phyloP scores from a whole-genome alignment of 768 basidiomycete species.

The Filobasidium floriforme region DNA sequence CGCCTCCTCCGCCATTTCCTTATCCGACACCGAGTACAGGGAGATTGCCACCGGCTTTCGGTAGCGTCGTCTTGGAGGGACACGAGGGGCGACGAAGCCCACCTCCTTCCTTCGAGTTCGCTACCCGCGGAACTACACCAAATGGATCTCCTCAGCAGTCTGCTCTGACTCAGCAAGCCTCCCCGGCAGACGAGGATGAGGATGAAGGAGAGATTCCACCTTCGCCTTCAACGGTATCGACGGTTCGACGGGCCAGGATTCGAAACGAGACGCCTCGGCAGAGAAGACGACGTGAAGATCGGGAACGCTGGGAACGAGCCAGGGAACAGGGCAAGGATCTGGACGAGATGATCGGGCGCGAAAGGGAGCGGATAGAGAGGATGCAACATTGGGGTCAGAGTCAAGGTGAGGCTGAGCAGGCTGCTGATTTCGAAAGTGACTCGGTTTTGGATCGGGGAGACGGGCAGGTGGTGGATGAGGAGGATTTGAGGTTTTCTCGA shows the following conservation, averaged over 20 bases:
- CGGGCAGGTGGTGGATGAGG: background rate
- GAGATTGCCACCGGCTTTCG: background rate
- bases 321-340: background rate
- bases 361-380: slow-evolving; percentile 4
- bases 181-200: slow-evolving; percentile 6
- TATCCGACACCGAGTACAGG: background rate
- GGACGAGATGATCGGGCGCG: slow-evolving; percentile 1
- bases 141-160: background rate
- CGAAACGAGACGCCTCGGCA: background rate
- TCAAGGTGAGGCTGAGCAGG: background rate
- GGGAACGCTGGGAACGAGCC: slow-evolving; percentile 1
- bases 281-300: background rate
- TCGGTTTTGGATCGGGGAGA: background rate
- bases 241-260: background rate
- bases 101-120: slow-evolving; percentile 13
- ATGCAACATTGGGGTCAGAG: background rate
- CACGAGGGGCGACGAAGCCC: slow-evolving; percentile 3
- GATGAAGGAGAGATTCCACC: slow-evolving; percentile 1
- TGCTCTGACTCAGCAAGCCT: background rate
- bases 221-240: background rate
- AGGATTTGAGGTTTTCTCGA: slow-evolving; percentile 12
- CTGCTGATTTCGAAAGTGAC: background rate
- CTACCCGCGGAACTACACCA: background rate
- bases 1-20: slow-evolving; percentile 18
- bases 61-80: background rate